phyloP scores from a whole-genome alignment of 495 filamentous ascomycete genomes.

The Barbatosphaeria neglecta region DNA sequence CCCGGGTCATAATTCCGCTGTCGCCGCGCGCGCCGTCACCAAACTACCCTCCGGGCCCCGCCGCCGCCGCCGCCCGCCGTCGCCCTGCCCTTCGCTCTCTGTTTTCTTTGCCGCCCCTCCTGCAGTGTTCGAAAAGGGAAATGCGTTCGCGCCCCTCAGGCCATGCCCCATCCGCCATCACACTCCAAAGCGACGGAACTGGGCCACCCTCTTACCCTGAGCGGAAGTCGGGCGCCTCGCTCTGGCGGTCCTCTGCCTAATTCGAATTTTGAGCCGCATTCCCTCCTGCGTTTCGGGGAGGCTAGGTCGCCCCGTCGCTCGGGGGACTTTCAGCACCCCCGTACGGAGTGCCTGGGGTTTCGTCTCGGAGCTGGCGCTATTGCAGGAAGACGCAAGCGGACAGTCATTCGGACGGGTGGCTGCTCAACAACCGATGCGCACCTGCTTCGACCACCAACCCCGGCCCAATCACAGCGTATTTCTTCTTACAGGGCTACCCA shows the following conservation, averaged over 20 bases:
- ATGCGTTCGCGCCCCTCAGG: neutral
- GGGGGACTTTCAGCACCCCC: too few relatives aligned
- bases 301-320: neutral
- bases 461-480: too few relatives aligned
- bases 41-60: neutral
- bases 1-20: neutral
- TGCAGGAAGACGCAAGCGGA: too few relatives aligned
- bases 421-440: too few relatives aligned
- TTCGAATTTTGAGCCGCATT: conserved; percentile 1
- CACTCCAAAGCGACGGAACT: neutral
- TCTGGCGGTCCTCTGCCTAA: neutral
- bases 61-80: neutral
- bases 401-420: too few relatives aligned
- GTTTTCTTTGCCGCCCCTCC: neutral
- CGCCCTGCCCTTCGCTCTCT: neutral
- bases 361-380: neutral
- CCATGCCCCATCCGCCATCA: neutral
- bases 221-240: neutral
- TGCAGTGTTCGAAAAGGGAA: neutral
- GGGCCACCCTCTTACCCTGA: neutral
- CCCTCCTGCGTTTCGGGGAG: neutral
- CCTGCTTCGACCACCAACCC: too few relatives aligned
- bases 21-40: neutral
- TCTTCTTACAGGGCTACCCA: neutral
- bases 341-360: neutral